These are phyloP conservation scores for Trichoderma erinaceum DNA, from an alignment of 495 filamentous ascomycete species.

Conservation along the genomic window DNA sequence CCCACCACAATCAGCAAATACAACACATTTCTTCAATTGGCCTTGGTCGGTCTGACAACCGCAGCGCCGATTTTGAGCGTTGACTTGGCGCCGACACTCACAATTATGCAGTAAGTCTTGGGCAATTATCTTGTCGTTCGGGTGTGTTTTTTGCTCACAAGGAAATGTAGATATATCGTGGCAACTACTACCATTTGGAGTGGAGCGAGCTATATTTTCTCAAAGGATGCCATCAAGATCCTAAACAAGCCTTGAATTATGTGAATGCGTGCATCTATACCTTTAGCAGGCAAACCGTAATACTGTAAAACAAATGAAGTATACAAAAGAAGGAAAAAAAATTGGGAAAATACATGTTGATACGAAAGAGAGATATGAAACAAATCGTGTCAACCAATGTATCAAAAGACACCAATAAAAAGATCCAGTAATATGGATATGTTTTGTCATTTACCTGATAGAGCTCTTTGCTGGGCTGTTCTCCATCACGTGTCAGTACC, in stretches of 20 bases:
- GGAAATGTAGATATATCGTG: slow-evolving; percentile 57
- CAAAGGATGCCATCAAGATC: slow-evolving; percentile 76
- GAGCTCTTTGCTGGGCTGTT: not conserved
- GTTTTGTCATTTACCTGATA: not conserved
- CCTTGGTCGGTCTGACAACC: slow-evolving; percentile 71
- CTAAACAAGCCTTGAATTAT: slow-evolving; percentile 41
- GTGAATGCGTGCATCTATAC: not conserved
- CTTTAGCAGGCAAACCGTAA: not conserved
- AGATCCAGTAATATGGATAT: no score
- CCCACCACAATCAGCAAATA: slow-evolving; percentile 88
- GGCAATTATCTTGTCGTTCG: slow-evolving; percentile 9
- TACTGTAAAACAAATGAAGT: not conserved
- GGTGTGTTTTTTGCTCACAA: not conserved
- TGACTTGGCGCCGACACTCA: slow-evolving; percentile 52
- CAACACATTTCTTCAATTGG: slow-evolving; percentile 76
- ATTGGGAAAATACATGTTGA: not conserved
- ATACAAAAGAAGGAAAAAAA: not conserved
- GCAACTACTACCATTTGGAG: slow-evolving; percentile 80
- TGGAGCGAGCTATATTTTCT: slow-evolving; percentile 73
- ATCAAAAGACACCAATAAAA: no score
- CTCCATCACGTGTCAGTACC: not conserved
- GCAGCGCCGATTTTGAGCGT: slow-evolving; percentile 60
- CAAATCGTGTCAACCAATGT: not conserved
- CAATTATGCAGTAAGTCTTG: slow-evolving; percentile 63
- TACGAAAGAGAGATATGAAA: not conserved